phyloP scores from a whole-genome alignment of 1,139 yeast genomes.

The Nematodospora anomalae region DNA sequence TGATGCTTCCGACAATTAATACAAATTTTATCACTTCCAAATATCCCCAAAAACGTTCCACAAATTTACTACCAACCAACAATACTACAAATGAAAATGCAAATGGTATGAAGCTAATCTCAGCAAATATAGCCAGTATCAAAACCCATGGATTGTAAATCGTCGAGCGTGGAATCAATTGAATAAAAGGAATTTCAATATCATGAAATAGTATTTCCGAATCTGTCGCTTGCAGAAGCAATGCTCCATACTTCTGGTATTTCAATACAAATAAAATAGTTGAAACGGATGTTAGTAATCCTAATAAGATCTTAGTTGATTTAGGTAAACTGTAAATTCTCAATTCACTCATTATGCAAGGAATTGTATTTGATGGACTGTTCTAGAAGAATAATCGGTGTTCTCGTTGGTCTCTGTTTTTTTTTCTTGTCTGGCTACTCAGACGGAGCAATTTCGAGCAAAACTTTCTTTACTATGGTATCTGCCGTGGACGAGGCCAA shows the following conservation, averaged over 20 bases:
- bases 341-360: constrained; percentile 12
- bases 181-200: constrained; percentile 60
- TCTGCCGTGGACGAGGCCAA: too few species aligned
- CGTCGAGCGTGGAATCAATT: constrained; percentile 66
- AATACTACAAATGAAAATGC: constrained; percentile 50
- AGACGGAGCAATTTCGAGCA: constrained; percentile 1
- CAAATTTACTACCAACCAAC: constrained; percentile 50
- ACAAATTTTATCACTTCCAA: constrained; percentile 62
- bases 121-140: constrained; percentile 71
- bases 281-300: constrained; percentile 24
- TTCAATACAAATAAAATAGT: constrained; percentile 29
- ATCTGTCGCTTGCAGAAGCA: constrained; percentile 16
- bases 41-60: constrained; percentile 59
- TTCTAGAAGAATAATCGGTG: neutral
- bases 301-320: constrained; percentile 32
- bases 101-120: constrained; percentile 54
- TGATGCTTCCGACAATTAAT: constrained; percentile 54
- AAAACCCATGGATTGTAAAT: constrained; percentile 74
- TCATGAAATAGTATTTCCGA: constrained; percentile 28
- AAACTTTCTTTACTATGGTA: too few species aligned
- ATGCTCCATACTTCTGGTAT: constrained; percentile 31
- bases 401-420: neutral
- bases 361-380: neutral
- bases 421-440: constrained; percentile 2
- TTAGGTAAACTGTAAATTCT: constrained; percentile 21